phyloP scores from a whole-genome alignment of 139 green algal genomes.

The Chlorella sp. region DNA sequence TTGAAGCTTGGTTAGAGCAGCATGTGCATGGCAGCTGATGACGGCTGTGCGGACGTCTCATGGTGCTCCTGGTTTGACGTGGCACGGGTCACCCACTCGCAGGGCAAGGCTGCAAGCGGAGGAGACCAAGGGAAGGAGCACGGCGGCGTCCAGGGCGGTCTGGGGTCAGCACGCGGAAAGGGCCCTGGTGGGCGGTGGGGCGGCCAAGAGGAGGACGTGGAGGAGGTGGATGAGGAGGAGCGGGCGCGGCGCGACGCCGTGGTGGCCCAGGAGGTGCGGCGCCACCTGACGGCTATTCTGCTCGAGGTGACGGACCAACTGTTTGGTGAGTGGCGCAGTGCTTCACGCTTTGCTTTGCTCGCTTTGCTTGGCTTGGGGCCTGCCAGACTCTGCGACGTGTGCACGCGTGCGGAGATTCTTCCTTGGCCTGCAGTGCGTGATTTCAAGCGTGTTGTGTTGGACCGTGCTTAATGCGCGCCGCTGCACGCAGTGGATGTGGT shows the following conservation, averaged over 20 bases:
- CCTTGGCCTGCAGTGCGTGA: neutral
- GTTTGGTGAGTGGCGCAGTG: conserved; percentile 37
- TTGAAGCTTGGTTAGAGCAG: too few species aligned
- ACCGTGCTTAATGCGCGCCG: neutral
- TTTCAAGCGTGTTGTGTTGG: neutral
- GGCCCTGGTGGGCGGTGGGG: too few species aligned
- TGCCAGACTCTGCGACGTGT: neutral
- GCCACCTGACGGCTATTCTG: conserved; percentile 45
- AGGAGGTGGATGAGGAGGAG: neutral
- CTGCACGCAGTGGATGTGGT: neutral
- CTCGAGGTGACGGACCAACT: conserved; percentile 56
- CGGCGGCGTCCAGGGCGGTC: too few species aligned
- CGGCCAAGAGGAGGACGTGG: neutral
- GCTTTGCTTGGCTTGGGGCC: neutral
- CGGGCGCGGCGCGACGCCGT: neutral
- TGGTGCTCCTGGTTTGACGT: too few species aligned
- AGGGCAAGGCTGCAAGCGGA: too few species aligned
- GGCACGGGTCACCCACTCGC: too few species aligned
- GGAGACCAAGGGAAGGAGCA: too few species aligned
- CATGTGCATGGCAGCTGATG: too few species aligned
- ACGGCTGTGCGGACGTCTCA: too few species aligned
- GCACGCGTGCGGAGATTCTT: neutral
- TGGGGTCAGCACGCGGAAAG: too few species aligned
- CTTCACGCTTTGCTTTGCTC: neutral
- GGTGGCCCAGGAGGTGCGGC: conserved; percentile 28